phyloP scores from a whole-genome alignment of 148 eudicot species.

The Vaccinium myrtillus region DNA sequence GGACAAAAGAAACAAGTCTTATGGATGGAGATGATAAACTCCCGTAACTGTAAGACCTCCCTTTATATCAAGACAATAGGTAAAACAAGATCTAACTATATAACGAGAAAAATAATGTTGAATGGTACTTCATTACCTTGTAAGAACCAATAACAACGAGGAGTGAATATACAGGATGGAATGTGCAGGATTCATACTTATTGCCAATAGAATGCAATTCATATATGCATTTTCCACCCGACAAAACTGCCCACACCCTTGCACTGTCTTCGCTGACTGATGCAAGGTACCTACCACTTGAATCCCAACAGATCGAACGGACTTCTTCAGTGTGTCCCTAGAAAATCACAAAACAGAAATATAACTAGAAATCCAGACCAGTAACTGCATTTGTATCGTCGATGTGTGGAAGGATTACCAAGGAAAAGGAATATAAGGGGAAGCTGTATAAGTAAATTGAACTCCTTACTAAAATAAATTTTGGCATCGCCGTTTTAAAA shows the following conservation, averaged over 20 bases:
- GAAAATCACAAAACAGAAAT: not conserved
- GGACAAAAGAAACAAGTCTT: not conserved
- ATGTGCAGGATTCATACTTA: conserved; percentile 42
- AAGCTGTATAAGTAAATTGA: not conserved
- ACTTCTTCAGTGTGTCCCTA: conserved; percentile 49
- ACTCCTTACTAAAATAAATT: not conserved
- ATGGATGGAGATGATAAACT: not conserved
- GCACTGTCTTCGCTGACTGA: conserved; percentile 49
- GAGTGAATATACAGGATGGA: conserved; percentile 41
- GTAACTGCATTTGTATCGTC: not conserved
- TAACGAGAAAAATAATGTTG: not conserved
- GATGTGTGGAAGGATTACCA: not conserved
- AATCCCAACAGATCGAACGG: conserved; percentile 51
- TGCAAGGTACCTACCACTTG: conserved; percentile 41
- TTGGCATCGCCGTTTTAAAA: not conserved
- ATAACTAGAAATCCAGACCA: not conserved
- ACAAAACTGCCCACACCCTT: conserved; percentile 40
- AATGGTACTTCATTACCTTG: conserved; percentile 30
- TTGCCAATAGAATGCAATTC: conserved; percentile 36
- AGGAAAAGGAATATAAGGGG: not conserved
- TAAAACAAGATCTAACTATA: not conserved
- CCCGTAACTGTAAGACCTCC: not conserved
- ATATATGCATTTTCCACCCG: conserved; percentile 34
- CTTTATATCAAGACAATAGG: not conserved
- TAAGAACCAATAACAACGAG: conserved; percentile 42